Conservation (phyloP, 1,284 basidiomycete species). For the Melanopsichium pennsylvanicum region DNA sequence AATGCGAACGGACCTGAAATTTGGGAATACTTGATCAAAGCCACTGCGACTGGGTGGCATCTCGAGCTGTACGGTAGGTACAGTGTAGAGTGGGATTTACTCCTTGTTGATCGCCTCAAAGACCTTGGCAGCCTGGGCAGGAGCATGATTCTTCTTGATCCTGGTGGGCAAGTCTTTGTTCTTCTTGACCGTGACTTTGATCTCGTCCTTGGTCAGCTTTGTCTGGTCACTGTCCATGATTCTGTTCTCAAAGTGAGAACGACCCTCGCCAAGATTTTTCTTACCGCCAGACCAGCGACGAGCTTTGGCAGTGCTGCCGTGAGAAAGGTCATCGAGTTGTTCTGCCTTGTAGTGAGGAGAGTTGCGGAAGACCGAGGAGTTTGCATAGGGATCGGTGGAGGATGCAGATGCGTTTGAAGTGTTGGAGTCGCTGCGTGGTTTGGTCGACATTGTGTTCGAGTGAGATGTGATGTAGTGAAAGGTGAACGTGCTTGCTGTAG, state of each 20-base stretch:
- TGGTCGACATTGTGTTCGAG: conserved; percentile 31
- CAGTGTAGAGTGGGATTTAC: not conserved
- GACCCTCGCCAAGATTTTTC: conserved; percentile 33
- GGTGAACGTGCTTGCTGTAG: not conserved
- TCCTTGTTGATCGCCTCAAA: conserved; percentile 14
- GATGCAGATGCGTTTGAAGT: conserved; percentile 23
- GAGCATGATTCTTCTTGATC: conserved; percentile 39
- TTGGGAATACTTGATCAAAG: no score
- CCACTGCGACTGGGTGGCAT: no score
- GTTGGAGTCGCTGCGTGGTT: conserved; percentile 23
- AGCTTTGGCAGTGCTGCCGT: conserved; percentile 32
- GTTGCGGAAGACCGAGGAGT: conserved; percentile 31
- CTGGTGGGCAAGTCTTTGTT: conserved; percentile 36
- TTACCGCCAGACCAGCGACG: conserved; percentile 37
- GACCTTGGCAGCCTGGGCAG: conserved; percentile 31
- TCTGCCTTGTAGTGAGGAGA: conserved; percentile 33
- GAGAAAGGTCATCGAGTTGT: conserved; percentile 40
- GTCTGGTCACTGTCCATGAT: conserved; percentile 7
- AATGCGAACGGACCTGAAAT: no score
- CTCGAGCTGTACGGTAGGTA: no score
- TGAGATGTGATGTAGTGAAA: not conserved
- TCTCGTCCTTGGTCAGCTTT: conserved; percentile 8
- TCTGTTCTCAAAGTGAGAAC: conserved; percentile 29
- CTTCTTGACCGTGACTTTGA: conserved; percentile 36
- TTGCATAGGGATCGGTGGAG: conserved; percentile 31